Conservation (phyloP, 2,329 filamentous ascomycete species). For the Corynespora cassiicola region DNA sequence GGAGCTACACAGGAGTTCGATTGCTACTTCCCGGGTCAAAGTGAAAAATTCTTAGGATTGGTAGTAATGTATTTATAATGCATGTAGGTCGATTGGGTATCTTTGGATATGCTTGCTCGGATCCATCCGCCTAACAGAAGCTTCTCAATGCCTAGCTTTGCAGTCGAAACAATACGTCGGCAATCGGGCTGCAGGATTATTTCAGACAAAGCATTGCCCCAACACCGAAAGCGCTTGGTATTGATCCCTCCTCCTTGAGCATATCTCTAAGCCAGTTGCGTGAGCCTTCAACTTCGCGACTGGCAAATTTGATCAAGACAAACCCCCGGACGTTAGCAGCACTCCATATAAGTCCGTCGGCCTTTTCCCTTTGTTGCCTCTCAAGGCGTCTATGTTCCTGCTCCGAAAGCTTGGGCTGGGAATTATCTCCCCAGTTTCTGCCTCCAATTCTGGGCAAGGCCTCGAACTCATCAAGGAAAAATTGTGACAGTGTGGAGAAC, state of each 20-base stretch:
- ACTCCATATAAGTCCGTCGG: constrained; percentile 44
- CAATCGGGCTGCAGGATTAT: too few species aligned
- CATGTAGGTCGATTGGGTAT: too few species aligned
- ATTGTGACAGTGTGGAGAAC: constrained; percentile 70
- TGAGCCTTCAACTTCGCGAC: constrained; percentile 79
- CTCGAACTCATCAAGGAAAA: constrained; percentile 81
- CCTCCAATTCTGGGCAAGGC: constrained; percentile 81
- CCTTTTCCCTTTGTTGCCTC: constrained; percentile 65
- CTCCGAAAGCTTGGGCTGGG: constrained; percentile 41
- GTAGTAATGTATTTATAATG: too few species aligned
- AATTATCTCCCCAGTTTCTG: constrained; percentile 69
- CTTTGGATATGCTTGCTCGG: too few species aligned
- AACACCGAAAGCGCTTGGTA: constrained; percentile 76
- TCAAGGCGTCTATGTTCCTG: constrained; percentile 58
- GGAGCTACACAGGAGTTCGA: too few species aligned
- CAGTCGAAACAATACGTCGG: too few species aligned
- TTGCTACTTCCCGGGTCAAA: too few species aligned
- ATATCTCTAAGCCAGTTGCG: constrained; percentile 80
- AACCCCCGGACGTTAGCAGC: constrained; percentile 62
- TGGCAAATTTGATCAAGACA: constrained; percentile 90
- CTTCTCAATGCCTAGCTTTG: too few species aligned
- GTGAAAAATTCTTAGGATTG: too few species aligned
- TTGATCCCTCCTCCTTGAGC: constrained; percentile 75
- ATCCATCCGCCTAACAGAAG: too few species aligned
- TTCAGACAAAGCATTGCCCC: constrained; percentile 75